Evolutionary conservation across 352 stramenopile species (phyloP), one percentile per base, ranked within the genome.

Genomic region (Globisporangium nodosum): DNA sequence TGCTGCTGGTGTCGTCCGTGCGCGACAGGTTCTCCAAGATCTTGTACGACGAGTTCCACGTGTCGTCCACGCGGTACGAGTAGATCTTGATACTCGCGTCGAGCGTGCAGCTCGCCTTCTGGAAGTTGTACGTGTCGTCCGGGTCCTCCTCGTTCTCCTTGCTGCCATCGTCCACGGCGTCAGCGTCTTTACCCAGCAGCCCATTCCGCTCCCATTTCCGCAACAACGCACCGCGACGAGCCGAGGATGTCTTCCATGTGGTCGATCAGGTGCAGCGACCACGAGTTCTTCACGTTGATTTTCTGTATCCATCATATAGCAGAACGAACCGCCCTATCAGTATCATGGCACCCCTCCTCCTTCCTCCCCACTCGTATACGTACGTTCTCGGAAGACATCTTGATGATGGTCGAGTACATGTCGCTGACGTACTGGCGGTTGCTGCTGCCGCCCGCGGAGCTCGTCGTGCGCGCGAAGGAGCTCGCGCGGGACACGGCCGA

Each of bases 1-100:
- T 63, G 50, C 31, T 58, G 30, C 40, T 56, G 20, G 45, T 87
- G 27, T 84, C 73, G 33, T 84, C 83, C 5, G 69, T 87, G 49
- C 95, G 81, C 47, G 96, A 98, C 16, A 99, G 74, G 67, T 98
- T 99, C 54, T 98, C 96, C n/a, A 99, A 65, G 16, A 99, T 97
- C 58, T 98, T 97, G 71, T 98, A 98, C 49, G 90, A 98, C 50
- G 90, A 97, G 42, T 96, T 90, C 81, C 97, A 97, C 50, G 97
- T 98, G 69, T 99, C 96, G 66, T 99, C 97, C 35, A 99, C 97
- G 56, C 97, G 92, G 69, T 98, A 98, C 40, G 93, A 98, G 73
- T 99, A 99, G 62, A 99, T 99, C 73, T 99, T 99, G 27, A 99
- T 94, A 64, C 88, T 98, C 2, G 97, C 96, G 68, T 99, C 96